phyloP scores from a whole-genome alignment of 2,329 filamentous ascomycete species.

The Falciphora oryzae region DNA sequence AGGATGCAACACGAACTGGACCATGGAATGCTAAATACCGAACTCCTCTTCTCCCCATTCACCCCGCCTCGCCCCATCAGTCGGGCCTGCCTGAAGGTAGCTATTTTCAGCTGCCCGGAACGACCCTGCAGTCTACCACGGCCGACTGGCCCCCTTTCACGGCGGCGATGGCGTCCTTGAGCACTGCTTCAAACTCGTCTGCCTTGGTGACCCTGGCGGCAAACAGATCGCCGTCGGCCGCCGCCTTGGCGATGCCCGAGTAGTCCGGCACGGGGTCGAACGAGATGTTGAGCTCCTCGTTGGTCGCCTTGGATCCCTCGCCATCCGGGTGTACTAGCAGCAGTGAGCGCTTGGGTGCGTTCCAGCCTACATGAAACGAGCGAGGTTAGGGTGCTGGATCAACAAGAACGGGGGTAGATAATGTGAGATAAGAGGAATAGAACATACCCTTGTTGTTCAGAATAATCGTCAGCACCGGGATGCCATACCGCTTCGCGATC shows the following conservation, averaged over 20 bases:
- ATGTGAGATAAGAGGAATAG: background rate
- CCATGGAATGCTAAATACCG: no score
- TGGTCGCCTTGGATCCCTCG: conserved; percentile 46
- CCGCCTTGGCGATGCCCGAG: conserved; percentile 54
- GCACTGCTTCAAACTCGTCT: conserved; percentile 38
- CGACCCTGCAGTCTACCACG: conserved; percentile 49
- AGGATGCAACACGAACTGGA: no score
- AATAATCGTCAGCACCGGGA: conserved; percentile 43
- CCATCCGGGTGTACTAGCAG: conserved; percentile 54
- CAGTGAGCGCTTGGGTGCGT: conserved; percentile 51
- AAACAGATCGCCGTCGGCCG: conserved; percentile 47
- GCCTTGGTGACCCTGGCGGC: conserved; percentile 41
- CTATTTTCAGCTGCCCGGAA: conserved; percentile 32
- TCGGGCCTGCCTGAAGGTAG: no score
- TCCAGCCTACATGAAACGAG: conserved; percentile 39
- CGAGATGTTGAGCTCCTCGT: conserved; percentile 57
- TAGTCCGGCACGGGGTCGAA: conserved; percentile 55
- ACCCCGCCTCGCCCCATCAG: no score
- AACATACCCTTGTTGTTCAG: conserved; percentile 44
- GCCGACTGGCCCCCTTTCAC: conserved; percentile 46
- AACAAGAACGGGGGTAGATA: background rate
- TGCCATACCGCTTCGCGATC: conserved; percentile 40
- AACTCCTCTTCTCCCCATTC: no score
- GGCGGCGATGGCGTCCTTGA: conserved; percentile 44
- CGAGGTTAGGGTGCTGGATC: background rate